Evolutionary conservation across 768 basidiomycete species (phyloP).

Genomic region (Boletus bicolor): DNA sequence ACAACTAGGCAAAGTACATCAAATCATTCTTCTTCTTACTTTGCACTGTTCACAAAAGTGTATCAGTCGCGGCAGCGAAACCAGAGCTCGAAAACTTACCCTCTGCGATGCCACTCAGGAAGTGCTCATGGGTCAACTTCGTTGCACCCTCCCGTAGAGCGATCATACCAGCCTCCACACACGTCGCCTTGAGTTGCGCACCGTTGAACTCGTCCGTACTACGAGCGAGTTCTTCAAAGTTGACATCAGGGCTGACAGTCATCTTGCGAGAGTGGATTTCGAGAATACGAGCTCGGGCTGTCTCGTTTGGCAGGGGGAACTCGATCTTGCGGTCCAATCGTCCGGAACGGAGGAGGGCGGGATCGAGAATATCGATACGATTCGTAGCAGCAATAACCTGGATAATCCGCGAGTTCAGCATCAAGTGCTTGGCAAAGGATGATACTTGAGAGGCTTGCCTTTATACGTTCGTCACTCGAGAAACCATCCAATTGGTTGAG

Average conservation of each 20-base stretch:
- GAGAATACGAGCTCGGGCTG: slow-evolving; percentile 92
- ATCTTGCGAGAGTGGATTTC: slow-evolving; percentile 98
- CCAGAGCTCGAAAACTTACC: slow-evolving; percentile 42
- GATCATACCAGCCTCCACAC: slow-evolving; percentile 99
- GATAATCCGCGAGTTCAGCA: slow-evolving; percentile 5
- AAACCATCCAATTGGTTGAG: slow-evolving; percentile 98
- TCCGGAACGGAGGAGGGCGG: slow-evolving; percentile 95
- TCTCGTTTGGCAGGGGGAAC: slow-evolving; percentile 95
- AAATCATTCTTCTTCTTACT: slow-evolving; percentile 99
- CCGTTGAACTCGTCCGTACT: slow-evolving; percentile 99
- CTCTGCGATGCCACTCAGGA: slow-evolving; percentile 88
- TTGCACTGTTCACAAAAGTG: slow-evolving; percentile 63
- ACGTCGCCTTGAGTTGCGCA: slow-evolving; percentile 95
- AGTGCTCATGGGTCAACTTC: slow-evolving; percentile 90
- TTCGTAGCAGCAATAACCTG: slow-evolving; percentile 99
- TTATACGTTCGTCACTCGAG: slow-evolving; percentile 94
- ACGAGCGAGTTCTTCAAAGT: slow-evolving; percentile 94
- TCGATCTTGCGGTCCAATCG: slow-evolving; percentile 98
- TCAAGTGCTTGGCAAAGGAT: neutral
- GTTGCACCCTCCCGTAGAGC: slow-evolving; percentile 90
- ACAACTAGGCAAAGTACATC: slow-evolving; percentile 81
- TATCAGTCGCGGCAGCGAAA: slow-evolving; percentile 19
- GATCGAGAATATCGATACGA: slow-evolving; percentile 97
- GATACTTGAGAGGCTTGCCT: slow-evolving; percentile 46
- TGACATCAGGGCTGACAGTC: slow-evolving; percentile 82